Percentiles rank a stretch among this genome's conserved stretches.
These are phyloP conservation scores for Eragrostis tef DNA, from an alignment of 202 grass and related monocot genomes.

Conservation along the genomic window DNA sequence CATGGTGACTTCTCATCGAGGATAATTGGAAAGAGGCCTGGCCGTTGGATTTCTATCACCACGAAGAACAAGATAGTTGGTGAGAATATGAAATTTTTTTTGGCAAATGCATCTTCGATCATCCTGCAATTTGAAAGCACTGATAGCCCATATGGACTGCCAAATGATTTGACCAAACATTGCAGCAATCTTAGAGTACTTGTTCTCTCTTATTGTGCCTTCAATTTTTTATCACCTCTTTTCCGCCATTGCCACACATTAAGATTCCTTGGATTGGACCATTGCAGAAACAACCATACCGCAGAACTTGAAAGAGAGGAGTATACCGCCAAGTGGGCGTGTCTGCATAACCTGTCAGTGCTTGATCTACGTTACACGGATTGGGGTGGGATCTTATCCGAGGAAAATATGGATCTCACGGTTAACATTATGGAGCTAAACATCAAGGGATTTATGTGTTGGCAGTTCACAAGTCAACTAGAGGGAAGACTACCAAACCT, in stretches of 20 bases:
- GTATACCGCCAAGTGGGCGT: not conserved
- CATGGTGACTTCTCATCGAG: too few relatives aligned
- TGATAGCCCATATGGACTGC: not conserved
- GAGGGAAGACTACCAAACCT: not conserved
- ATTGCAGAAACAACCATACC: not conserved
- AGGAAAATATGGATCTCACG: not conserved
- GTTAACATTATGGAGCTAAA: not conserved
- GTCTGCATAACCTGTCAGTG: not conserved
- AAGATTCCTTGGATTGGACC: slow-evolving; percentile 27
- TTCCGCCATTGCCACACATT: not conserved
- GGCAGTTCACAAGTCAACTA: not conserved
- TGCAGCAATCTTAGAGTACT: not conserved
- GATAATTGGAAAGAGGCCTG: not conserved
- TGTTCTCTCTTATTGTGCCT: not conserved
- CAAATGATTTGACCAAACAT: not conserved
- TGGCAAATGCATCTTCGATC: not conserved
- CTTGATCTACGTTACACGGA: not conserved
- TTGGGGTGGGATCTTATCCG: not conserved
- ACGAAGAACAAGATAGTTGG: not conserved
- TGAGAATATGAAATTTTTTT: not conserved
- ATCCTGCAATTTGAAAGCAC: not conserved
- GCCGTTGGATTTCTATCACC: not conserved
- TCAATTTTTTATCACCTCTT: slow-evolving; percentile 25
- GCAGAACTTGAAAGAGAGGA: not conserved
- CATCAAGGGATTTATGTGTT: not conserved